Conservation (phyloP, 768 basidiomycete species). For the Dictyophora rubrovolvata region DNA sequence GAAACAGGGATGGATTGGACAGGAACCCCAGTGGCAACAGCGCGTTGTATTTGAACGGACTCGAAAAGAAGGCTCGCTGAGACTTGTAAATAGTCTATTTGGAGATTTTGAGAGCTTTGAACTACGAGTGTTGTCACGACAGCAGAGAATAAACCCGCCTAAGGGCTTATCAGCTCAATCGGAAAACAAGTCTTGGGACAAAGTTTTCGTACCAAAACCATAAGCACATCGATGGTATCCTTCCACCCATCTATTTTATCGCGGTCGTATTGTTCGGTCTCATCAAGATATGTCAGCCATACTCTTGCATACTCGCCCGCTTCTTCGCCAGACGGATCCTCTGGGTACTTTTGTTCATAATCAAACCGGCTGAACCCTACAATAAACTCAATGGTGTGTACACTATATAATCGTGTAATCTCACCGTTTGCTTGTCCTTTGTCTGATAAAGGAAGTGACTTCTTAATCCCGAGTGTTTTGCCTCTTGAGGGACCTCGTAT, state of each 20-base stretch:
- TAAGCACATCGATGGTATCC: conserved; percentile 9
- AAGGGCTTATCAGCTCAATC: not conserved
- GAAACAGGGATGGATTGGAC: not conserved
- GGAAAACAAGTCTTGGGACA: too few species aligned
- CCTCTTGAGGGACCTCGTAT: not conserved
- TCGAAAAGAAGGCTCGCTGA: not conserved
- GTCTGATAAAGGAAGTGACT: not conserved
- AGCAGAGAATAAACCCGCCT: conserved; percentile 11
- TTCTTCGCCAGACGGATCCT: conserved; percentile 6
- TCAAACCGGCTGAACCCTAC: not conserved
- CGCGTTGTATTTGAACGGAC: not conserved
- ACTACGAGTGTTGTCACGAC: conserved; percentile 6
- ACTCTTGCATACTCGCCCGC: conserved; percentile 8
- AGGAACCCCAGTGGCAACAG: not conserved
- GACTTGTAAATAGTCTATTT: not conserved
- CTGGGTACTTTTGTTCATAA: not conserved
- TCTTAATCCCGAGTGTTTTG: not conserved
- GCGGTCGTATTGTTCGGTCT: not conserved
- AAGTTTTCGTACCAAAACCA: conserved; percentile 7
- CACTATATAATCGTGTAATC: not conserved
- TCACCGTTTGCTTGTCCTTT: not conserved
- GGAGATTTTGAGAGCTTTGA: not conserved
- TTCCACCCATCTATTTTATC: conserved; percentile 3
- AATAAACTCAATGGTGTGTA: not conserved
- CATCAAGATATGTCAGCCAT: conserved; percentile 8